Evolutionary conservation across 805 yeast species (phyloP), one percentile per base, ranked within the genome.

Genomic region (Candida khao-thaluensis): DNA sequence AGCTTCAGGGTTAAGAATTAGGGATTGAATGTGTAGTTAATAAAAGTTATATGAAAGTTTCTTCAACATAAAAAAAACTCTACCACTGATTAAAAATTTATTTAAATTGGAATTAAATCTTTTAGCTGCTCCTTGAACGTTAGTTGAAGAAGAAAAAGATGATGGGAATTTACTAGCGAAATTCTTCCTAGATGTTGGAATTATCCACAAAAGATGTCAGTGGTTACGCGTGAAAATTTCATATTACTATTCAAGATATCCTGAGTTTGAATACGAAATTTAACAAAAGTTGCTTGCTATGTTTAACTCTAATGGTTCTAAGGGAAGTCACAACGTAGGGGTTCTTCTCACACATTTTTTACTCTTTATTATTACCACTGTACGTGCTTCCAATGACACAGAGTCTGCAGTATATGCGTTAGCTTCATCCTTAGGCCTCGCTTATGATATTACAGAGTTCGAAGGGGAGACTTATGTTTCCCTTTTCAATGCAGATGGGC

Each of bases 1-100:
- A 14, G 93, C 95, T 8, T 83, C 96, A 9, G 98, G 98, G 16
- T 74, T 91, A 54, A 80, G 95, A 47, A 72, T 77, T 36, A 54
- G 55, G 42, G 66, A 38, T 28, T 39, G 32, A 18, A 10, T 17
- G 20, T 28, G n/a, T 29, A 29, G 32, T 29, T 30, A 24, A 26
- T 11, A 30, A 30, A 30, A 17, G 16, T 30, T n/a, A n/a, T 11
- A 29, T 9, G n/a, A n/a, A n/a, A n/a, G n/a, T n/a, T n/a, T n/a
- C n/a, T n/a, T n/a, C n/a, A n/a, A 9, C 14, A 26, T n/a, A 18
- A 11, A 32, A 24, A 26, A 32, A 16, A n/a, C n/a, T n/a, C n/a
- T n/a, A n/a, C n/a, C n/a, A 26, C 54, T 47, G 14, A 58, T 57
- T 26, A 58, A 50, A 28, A 58, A 58, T 26, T 53, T 44, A 17